Percentiles rank a stretch among this genome's conserved stretches.
Conservation (phyloP, 805 yeast genomes). For the Candida parachauliodes region DNA sequence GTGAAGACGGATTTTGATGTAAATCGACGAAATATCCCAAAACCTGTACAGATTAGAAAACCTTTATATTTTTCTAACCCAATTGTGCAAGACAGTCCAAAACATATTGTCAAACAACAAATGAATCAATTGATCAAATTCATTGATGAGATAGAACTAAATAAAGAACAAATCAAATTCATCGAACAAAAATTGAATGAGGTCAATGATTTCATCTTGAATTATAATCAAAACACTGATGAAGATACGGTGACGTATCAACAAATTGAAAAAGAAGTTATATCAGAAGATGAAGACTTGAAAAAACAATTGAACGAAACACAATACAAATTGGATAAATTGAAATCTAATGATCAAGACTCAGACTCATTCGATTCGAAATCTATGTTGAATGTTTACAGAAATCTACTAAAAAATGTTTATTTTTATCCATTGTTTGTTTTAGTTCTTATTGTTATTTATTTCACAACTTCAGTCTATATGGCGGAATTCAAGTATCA, state of each 20-base stretch:
- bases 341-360: too few relatives aligned
- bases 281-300: conserved; percentile 10
- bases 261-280: not conserved
- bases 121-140: not conserved
- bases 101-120: not conserved
- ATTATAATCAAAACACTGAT: not conserved
- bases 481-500: conserved; percentile 31
- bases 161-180: not conserved
- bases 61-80: too few relatives aligned
- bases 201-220: not conserved
- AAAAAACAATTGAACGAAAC: conserved; percentile 21
- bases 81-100: too few relatives aligned
- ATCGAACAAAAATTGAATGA: not conserved
- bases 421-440: too few relatives aligned
- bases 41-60: too few relatives aligned
- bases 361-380: not conserved
- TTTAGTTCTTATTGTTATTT: conserved; percentile 5
- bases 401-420: too few relatives aligned
- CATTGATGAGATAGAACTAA: not conserved
- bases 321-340: not conserved
- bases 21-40: conserved; percentile 1
- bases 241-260: not conserved
- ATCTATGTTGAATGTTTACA: not conserved
- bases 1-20: too few relatives aligned
- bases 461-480: conserved; percentile 19